Percentiles rank a stretch among this genome's conserved stretches.
Evolutionary conservation across 202 grass and related monocot genomes (phyloP).

Genomic region (Miscanthus sacchariflorus): DNA sequence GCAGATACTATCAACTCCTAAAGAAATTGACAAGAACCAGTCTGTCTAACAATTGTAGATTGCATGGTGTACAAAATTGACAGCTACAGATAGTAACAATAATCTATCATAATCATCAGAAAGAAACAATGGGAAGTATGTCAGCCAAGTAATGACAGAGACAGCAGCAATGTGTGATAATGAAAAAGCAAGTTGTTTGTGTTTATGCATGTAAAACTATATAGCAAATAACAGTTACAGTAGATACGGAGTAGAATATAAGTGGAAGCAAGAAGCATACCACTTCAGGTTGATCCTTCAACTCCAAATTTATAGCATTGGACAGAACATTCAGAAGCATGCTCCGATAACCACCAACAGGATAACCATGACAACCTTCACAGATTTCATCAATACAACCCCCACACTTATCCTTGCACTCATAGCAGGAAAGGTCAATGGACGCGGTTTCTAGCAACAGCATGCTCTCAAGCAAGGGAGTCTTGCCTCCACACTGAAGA

Average conservation of each 20-base stretch:
- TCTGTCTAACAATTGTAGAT: neutral
- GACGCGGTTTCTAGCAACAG: constrained; percentile 3
- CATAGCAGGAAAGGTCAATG: neutral
- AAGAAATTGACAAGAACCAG: neutral
- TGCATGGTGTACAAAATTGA: neutral
- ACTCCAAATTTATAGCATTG: constrained; percentile 29
- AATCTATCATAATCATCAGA: neutral
- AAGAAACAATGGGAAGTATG: neutral
- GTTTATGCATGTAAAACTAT: neutral
- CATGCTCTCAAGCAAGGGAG: constrained; percentile 22
- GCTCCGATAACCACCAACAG: constrained; percentile 24
- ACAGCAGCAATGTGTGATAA: neutral
- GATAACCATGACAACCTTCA: constrained; percentile 41
- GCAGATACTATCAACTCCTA: neutral
- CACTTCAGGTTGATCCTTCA: constrained; percentile 4
- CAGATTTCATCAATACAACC: constrained; percentile 22
- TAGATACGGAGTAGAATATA: neutral
- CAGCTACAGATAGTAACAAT: neutral
- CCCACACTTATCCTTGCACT: constrained; percentile 28
- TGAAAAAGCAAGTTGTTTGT: neutral
- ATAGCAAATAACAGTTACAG: too few species aligned
- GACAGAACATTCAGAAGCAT: constrained; percentile 33
- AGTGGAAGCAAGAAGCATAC: neutral
- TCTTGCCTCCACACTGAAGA: neutral
- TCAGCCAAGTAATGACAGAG: neutral